These are phyloP conservation scores for Chrysoporthe puriensis DNA, from an alignment of 2,329 filamentous ascomycete species.

Conservation along the genomic window DNA sequence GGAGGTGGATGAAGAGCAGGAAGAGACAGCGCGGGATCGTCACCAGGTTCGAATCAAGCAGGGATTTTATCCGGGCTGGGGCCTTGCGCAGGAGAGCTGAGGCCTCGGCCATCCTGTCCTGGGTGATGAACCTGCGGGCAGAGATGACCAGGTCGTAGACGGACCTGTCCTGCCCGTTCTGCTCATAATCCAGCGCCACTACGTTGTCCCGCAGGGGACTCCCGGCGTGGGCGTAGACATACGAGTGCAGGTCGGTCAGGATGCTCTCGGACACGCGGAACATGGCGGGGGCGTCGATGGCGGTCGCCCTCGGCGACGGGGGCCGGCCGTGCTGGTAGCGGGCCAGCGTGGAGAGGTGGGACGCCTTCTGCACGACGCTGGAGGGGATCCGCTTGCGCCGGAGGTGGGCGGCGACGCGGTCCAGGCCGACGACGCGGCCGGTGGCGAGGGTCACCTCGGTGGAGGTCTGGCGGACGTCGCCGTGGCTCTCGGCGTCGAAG, in stretches of 20 bases:
- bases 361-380: conserved; percentile 12
- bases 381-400: conserved; percentile 25
- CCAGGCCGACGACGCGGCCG: conserved; percentile 26
- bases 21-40: conserved; percentile 23
- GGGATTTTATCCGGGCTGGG: conserved; percentile 13
- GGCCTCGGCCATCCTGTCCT: conserved; percentile 23
- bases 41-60: conserved; percentile 20
- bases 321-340: conserved; percentile 6
- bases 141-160: conserved; percentile 23
- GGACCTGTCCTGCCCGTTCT: conserved; percentile 10
- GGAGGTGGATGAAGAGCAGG: conserved; percentile 25
- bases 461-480: conserved; percentile 21
- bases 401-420: conserved; percentile 27
- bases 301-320: conserved; percentile 19
- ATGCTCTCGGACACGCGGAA: conserved; percentile 25
- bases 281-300: conserved; percentile 20
- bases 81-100: conserved; percentile 22
- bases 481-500: conserved; percentile 24
- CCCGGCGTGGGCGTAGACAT: conserved; percentile 20
- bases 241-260: conserved; percentile 25
- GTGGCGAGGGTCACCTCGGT: conserved; percentile 27
- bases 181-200: not conserved
- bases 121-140: conserved; percentile 20
- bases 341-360: conserved; percentile 7
- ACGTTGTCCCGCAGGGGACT: conserved; percentile 5